Evolutionary conservation across 2,329 filamentous ascomycete genomes (phyloP).

Genomic region (Beauveria brongniartii): DNA sequence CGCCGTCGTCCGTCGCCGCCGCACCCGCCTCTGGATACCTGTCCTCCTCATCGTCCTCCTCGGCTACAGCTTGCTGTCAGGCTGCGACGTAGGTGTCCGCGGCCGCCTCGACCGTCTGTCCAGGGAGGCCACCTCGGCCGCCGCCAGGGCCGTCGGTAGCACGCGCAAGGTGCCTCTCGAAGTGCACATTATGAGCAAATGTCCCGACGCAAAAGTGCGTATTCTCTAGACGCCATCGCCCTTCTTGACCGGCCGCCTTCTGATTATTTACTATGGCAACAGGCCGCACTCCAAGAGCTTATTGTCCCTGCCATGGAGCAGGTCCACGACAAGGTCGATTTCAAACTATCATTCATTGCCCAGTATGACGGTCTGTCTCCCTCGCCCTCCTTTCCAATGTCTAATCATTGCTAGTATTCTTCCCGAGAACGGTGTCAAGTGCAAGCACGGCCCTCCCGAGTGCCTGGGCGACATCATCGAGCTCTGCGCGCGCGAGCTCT

Average conservation of each 20-base stretch:
- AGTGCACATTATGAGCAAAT: slow-evolving; percentile 96
- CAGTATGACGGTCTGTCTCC: slow-evolving; percentile 35
- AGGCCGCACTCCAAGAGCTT: slow-evolving; percentile 71
- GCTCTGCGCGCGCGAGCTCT: slow-evolving; percentile 77
- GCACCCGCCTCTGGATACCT: slow-evolving; percentile 17
- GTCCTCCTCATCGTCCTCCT: slow-evolving; percentile 19
- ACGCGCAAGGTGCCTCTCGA: slow-evolving; percentile 63
- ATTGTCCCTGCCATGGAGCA: slow-evolving; percentile 82
- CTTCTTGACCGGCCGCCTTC: not conserved
- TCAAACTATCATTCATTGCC: slow-evolving; percentile 85
- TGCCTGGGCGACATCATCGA: slow-evolving; percentile 92
- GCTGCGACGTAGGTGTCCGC: slow-evolving; percentile 5
- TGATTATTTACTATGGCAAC: not conserved
- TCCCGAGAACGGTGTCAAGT: slow-evolving; percentile 69
- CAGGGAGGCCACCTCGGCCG: not conserved
- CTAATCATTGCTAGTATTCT: slow-evolving; percentile 43
- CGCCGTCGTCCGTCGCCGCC: slow-evolving; percentile 15
- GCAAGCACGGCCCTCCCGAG: slow-evolving; percentile 82
- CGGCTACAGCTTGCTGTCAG: slow-evolving; percentile 14
- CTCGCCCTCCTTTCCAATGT: not conserved
- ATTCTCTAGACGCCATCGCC: not conserved
- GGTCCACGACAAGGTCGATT: slow-evolving; percentile 77
- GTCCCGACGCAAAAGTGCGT: slow-evolving; percentile 69
- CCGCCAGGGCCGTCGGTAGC: slow-evolving; percentile 11
- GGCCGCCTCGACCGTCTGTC: slow-evolving; percentile 1